phyloP scores from a whole-genome alignment of 371 early-diverging fungal species.

The Mucor sp. region DNA sequence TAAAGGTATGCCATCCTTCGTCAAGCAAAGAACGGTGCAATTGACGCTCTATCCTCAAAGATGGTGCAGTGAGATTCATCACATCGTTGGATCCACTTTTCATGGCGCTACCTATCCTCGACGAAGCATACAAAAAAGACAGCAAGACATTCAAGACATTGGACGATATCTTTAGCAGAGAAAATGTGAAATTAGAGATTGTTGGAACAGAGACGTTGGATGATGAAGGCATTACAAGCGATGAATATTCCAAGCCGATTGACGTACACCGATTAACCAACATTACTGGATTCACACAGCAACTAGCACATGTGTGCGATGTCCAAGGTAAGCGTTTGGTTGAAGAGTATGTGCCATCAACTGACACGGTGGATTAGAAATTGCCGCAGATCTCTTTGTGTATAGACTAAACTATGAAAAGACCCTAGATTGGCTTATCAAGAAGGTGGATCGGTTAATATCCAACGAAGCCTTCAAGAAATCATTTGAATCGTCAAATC shows the following conservation, averaged over 20 bases:
- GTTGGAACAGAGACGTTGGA: constrained; percentile 1
- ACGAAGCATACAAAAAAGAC: constrained; percentile 1
- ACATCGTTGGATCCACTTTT: constrained; percentile 30
- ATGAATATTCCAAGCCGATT: background rate
- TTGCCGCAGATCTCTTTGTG: constrained; percentile 14
- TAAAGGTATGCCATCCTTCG: constrained; percentile 10
- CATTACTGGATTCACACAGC: constrained; percentile 14
- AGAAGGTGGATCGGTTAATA: constrained; percentile 20
- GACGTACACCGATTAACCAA: constrained; percentile 26
- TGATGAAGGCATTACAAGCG: background rate
- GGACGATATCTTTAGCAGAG: constrained; percentile 29
- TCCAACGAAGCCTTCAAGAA: constrained; percentile 4
- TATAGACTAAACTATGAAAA: constrained; percentile 24
- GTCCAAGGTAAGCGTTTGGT: constrained; percentile 14
- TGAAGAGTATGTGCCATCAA: background rate
- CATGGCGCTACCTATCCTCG: constrained; percentile 26
- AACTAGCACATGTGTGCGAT: constrained; percentile 30
- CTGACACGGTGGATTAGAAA: constrained; percentile 8
- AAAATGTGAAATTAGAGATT: constrained; percentile 10
- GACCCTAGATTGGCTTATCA: constrained; percentile 18
- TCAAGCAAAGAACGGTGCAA: background rate
- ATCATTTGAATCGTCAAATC: background rate
- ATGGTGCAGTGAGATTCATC: constrained; percentile 29
- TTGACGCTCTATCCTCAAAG: constrained; percentile 4
- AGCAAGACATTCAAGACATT: constrained; percentile 12